phyloP scores from a whole-genome alignment of 2,329 filamentous ascomycete genomes.

The Magnaporthales sp. region DNA sequence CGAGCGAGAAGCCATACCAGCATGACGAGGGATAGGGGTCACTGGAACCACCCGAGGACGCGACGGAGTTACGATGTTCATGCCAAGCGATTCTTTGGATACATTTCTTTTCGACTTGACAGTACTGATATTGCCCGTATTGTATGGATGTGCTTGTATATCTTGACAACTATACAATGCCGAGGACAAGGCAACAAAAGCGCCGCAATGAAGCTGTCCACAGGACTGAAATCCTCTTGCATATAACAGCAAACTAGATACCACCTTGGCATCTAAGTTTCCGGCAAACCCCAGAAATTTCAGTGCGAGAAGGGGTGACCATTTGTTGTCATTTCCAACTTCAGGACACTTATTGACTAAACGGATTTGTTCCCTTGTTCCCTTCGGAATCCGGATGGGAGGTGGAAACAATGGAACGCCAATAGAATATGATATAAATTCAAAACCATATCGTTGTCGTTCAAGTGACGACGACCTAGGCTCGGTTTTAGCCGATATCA shows the following conservation, averaged over 20 bases:
- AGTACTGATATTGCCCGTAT: not conserved
- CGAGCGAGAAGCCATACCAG: conserved; percentile 4
- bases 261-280: not conserved
- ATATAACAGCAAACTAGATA: not conserved
- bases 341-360: not conserved
- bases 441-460: not conserved
- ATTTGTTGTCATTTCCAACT: not conserved
- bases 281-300: not conserved
- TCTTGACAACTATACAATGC: not conserved
- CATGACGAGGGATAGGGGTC: not conserved
- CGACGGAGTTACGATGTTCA: not conserved
- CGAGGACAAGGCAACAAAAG: not conserved
- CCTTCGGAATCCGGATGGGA: not conserved
- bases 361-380: too few relatives aligned
- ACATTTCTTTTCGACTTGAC: not conserved
- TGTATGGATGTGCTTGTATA: not conserved
- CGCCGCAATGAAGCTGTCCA: not conserved
- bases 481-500: not conserved
- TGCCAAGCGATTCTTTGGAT: not conserved
- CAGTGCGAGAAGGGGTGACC: not conserved
- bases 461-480: not conserved
- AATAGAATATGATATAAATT: not conserved
- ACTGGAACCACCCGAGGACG: not conserved
- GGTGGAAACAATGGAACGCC: not conserved
- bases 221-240: not conserved